A percentile compares a stretch with the other conserved stretches of the same genome.
Evolutionary conservation across 2,329 filamentous ascomycete genomes (phyloP).

Genomic region (Diplodia scrobiculata): DNA sequence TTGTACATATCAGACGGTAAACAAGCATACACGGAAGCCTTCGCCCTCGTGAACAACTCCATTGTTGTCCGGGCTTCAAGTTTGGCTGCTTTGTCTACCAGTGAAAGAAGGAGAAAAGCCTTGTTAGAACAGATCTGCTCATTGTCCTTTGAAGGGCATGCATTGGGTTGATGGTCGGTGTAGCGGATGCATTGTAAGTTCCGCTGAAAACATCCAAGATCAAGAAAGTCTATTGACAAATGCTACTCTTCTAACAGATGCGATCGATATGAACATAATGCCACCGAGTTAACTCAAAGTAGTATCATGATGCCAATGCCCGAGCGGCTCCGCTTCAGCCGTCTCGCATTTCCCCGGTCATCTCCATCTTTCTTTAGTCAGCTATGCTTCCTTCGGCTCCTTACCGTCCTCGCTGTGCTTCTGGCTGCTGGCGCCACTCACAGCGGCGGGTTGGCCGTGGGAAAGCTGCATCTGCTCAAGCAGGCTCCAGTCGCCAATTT

Average conservation of each 20-base stretch:
- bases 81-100: no score
- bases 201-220: not conserved
- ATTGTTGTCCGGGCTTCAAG: no score
- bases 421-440: conserved; percentile 31
- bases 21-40: no score
- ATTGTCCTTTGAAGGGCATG: no score
- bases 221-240: not conserved
- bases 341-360: no score
- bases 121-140: no score
- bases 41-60: no score
- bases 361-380: not conserved
- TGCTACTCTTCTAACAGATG: not conserved
- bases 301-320: not conserved
- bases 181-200: not conserved
- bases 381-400: conserved; percentile 26
- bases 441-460: conserved; percentile 10
- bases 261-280: not conserved
- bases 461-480: conserved; percentile 33
- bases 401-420: conserved; percentile 32
- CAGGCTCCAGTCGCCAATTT: conserved; percentile 57
- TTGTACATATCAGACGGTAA: no score
- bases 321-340: not conserved
- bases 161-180: no score
- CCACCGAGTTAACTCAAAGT: not conserved
- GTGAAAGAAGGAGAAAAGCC: no score